phyloP scores from a whole-genome alignment of 164 flowering plant species.

The Santalum album region DNA sequence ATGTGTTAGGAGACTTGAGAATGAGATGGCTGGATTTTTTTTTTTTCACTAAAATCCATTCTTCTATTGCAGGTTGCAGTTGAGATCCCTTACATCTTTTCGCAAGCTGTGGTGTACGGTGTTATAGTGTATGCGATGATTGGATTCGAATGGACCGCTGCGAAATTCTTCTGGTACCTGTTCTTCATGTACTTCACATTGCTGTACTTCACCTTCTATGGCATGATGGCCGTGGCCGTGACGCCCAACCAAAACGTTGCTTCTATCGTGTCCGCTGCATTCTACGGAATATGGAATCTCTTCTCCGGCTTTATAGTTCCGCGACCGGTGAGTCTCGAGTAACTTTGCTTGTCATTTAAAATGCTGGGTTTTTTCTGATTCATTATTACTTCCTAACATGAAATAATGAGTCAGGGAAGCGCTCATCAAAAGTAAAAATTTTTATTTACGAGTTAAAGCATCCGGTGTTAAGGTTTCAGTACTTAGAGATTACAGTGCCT shows the following conservation, averaged over 20 bases:
- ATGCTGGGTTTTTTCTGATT: too few species aligned
- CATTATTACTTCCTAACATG: too few species aligned
- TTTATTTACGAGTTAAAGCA: too few species aligned
- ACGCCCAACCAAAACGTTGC: conserved; percentile 27
- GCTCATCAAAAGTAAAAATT: too few species aligned
- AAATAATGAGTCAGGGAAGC: too few species aligned
- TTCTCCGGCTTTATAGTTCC: conserved; percentile 14
- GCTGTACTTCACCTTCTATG: conserved; percentile 34
- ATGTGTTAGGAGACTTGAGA: too few species aligned
- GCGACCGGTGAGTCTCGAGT: conserved; percentile 13
- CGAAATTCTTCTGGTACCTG: conserved; percentile 30
- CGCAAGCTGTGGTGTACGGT: conserved; percentile 26
- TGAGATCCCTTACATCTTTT: conserved; percentile 30
- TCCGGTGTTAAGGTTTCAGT: too few species aligned
- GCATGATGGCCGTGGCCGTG: conserved; percentile 36
- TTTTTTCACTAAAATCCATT: not conserved
- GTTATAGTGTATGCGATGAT: conserved; percentile 32
- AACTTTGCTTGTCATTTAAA: too few species aligned
- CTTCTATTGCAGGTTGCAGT: conserved; percentile 22
- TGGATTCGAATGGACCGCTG: conserved; percentile 32
- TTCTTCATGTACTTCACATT: conserved; percentile 35
- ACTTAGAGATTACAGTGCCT: not conserved
- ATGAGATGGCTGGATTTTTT: too few species aligned
- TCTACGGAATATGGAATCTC: conserved; percentile 18
- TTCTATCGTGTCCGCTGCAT: conserved; percentile 13